Conservation (phyloP, 768 basidiomycete genomes). For the Leccinum uliginosum region DNA sequence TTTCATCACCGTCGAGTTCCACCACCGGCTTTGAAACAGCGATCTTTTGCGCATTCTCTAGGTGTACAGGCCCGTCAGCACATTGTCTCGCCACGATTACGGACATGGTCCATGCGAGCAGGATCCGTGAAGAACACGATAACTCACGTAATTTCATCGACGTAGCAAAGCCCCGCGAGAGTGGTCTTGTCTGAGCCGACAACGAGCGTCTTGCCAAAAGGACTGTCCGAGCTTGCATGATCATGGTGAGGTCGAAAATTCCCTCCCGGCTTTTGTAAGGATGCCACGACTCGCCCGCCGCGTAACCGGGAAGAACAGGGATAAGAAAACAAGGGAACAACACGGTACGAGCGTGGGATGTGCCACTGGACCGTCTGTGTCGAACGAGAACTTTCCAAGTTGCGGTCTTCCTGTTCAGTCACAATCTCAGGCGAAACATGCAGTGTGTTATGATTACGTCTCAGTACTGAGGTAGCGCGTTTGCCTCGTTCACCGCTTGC, state of each 20-base stretch:
- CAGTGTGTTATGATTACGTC: conserved; percentile 2
- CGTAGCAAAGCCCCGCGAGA: conserved; percentile 26
- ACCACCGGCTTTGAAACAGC: conserved; percentile 85
- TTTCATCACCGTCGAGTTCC: conserved; percentile 96
- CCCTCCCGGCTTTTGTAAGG: conserved; percentile 17
- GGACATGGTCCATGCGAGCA: not conserved
- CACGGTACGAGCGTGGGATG: conserved; percentile 24
- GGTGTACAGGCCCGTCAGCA: conserved; percentile 2
- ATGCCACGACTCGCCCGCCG: conserved; percentile 17
- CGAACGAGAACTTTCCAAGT: not conserved
- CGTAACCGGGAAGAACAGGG: conserved; percentile 16
- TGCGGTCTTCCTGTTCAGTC: too few species aligned
- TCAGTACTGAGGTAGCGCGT: not conserved
- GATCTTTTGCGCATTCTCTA: conserved; percentile 50
- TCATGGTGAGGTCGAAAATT: conserved; percentile 1
- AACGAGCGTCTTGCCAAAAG: conserved; percentile 24
- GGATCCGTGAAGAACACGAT: not conserved
- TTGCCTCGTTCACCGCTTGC: conserved; percentile 8
- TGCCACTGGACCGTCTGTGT: not conserved
- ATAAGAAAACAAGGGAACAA: conserved; percentile 10
- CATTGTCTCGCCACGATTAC: not conserved
- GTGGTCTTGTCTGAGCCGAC: conserved; percentile 18
- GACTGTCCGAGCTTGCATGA: conserved; percentile 21
- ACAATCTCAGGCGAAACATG: too few species aligned
- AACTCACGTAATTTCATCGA: conserved; percentile 30